Evolutionary conservation across 2,329 filamentous ascomycete species (phyloP), one percentile per base, ranked within the genome.

Genomic region (Trichoderma brevicompactum): DNA sequence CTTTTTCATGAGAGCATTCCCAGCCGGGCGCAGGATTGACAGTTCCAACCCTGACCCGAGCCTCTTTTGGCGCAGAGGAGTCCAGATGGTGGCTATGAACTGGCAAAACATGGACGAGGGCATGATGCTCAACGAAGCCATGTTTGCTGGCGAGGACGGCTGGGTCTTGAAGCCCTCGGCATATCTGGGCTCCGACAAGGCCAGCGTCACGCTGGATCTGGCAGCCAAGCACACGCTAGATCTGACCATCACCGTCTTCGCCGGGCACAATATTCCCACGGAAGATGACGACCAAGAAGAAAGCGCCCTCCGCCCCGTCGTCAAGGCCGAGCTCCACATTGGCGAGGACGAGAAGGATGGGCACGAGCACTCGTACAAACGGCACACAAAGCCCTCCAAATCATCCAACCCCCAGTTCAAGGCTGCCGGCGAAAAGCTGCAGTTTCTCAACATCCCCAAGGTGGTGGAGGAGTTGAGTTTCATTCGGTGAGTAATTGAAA

Each of bases 31-130:
- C 67, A 88, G 94, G 41, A 84, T 97, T 60, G 88, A 89, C 72
- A 97, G 94, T 50, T 92, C 91, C n/a, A 99, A 99, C 75, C 95
- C 95, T 46, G 94, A 98, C 72, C 95, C 95, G 0, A 89, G 93
- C 68, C 88, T 88, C 49, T 96, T 93, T 75, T 99, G 95, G 95
- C 88, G 93, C 56, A 89, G 92, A 61, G 95, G 95, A 34, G 94
- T 97, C 19, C 95, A 99, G 77, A 98, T 99, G 94, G 94, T 92
- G 5, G 94, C 95, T 17, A 85, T 98, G 76, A 99, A 99, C 76
- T 98, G 95, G 94, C 95, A 99, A 78, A 94, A 90, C 2, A 90
- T 94, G 70, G 94, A 98, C 74, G 87, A 95, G 65, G 92, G 92
- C 49, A 96, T 97, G 86, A 96, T 98, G 82, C 86, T 99, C 74